phyloP scores from a whole-genome alignment of 139 green algal genomes.

The Pseudopediastrum boryanum region DNA sequence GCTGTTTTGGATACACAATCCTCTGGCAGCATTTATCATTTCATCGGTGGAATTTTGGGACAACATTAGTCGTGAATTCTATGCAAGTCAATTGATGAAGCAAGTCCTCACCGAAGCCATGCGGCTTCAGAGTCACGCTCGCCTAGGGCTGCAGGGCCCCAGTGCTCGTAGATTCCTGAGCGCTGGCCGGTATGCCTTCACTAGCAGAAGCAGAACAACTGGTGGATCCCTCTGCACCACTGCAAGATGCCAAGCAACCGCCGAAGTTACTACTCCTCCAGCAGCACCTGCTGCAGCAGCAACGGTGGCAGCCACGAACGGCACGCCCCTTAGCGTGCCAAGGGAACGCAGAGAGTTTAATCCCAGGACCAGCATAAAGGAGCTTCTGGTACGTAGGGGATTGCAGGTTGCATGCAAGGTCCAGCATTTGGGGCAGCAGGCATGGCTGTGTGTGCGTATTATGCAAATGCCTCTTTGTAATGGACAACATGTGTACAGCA shows the following conservation, averaged over 20 bases:
- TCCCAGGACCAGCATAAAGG: neutral
- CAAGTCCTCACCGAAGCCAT: neutral
- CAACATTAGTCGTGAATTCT: too few relatives aligned
- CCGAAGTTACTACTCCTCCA: neutral
- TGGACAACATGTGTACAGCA: neutral
- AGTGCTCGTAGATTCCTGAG: neutral
- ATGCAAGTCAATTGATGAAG: too few relatives aligned
- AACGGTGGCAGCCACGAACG: neutral
- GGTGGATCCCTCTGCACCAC: slow-evolving; percentile 7
- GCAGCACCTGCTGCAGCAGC: slow-evolving; percentile 7
- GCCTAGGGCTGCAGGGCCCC: too few relatives aligned
- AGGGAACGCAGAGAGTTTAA: slow-evolving; percentile 27
- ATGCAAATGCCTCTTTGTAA: neutral
- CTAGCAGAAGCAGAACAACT: neutral
- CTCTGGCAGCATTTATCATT: too few relatives aligned
- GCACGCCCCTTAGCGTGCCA: neutral
- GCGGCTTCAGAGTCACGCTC: too few relatives aligned
- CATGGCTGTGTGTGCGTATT: neutral
- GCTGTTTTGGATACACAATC: too few relatives aligned
- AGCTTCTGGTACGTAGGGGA: slow-evolving; percentile 21
- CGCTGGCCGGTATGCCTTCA: neutral
- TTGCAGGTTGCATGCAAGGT: neutral
- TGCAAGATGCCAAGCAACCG: slow-evolving; percentile 5
- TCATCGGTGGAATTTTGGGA: too few relatives aligned
- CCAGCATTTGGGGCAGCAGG: neutral